These are phyloP conservation scores for Solanum bukasovii DNA, from an alignment of 257 asterid genomes.

Conservation along the genomic window DNA sequence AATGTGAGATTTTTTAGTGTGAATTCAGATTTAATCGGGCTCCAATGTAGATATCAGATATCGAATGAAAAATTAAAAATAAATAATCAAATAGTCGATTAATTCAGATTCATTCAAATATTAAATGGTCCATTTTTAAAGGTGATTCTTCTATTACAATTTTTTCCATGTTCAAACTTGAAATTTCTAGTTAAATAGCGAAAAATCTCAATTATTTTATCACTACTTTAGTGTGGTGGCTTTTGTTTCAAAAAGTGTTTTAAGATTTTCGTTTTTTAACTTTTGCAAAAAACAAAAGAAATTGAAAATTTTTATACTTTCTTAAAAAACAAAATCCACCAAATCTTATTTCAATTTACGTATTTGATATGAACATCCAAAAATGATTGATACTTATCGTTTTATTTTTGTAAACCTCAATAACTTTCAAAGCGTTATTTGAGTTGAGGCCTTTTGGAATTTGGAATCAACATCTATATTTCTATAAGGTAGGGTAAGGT, in stretches of 20 bases:
- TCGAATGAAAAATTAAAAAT: too few species aligned
- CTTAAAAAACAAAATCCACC: not conserved
- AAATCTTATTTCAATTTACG: too few species aligned
- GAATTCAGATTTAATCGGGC: fast-evolving
- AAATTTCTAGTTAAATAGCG: fast-evolving
- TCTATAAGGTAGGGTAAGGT: too few species aligned
- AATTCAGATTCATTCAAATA: not conserved
- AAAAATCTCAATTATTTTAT: not conserved
- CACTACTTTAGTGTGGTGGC: not conserved
- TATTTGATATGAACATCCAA: not conserved
- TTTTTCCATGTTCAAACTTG: not conserved
- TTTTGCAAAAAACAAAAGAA: not conserved
- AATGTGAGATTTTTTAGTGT: fast-evolving
- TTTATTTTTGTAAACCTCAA: too few species aligned
- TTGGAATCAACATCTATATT: too few species aligned
- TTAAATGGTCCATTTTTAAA: too few species aligned
- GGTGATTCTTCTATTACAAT: too few species aligned
- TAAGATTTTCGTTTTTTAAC: not conserved
- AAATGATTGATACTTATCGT: not conserved
- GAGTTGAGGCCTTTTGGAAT: too few species aligned
- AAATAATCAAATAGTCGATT: fast-evolving
- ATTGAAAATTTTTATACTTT: not conserved
- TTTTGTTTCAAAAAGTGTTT: not conserved
- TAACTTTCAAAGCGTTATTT: not conserved
- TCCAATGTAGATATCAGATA: too few species aligned